These are phyloP conservation scores for Malus fusca DNA, from an alignment of 306 rosid species.

Conservation along the genomic window DNA sequence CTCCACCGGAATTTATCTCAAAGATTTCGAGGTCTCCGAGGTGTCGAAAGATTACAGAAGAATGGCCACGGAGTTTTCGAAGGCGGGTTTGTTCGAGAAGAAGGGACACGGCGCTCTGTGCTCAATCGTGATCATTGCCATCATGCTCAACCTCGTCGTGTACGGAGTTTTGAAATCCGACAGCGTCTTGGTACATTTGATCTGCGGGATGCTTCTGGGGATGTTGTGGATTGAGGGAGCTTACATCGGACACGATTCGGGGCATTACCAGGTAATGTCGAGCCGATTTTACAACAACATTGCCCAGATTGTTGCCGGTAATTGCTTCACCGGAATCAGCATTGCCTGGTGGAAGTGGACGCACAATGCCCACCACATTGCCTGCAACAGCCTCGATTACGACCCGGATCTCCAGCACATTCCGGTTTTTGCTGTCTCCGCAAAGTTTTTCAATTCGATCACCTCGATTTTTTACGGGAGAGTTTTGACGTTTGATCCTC, in stretches of 20 bases:
- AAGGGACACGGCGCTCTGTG: conserved; percentile 26
- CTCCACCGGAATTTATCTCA: conserved; percentile 21
- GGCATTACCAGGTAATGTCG: conserved; percentile 28
- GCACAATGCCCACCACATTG: conserved; percentile 36
- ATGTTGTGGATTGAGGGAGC: conserved; percentile 27
- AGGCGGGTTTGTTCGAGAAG: conserved; percentile 34
- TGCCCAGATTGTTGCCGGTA: conserved; percentile 27
- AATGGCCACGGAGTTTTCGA: conserved; percentile 12
- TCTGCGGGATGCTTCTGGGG: conserved; percentile 22
- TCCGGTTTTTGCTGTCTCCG: conserved; percentile 29
- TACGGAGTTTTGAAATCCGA: conserved; percentile 32
- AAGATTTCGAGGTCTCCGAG: conserved; percentile 24
- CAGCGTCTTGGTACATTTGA: conserved; percentile 27
- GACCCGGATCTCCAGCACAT: conserved; percentile 40
- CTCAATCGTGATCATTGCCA: neutral
- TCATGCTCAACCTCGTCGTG: conserved; percentile 9
- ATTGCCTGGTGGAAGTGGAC: conserved; percentile 52
- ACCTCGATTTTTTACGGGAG: conserved; percentile 28
- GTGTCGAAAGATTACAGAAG: conserved; percentile 26
- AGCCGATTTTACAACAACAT: conserved; percentile 15
- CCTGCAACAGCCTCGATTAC: conserved; percentile 33
- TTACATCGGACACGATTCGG: conserved; percentile 35
- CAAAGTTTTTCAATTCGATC: conserved; percentile 7
- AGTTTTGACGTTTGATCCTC: conserved; percentile 16
- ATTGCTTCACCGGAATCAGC: conserved; percentile 33